Base-by-base conservation (phyloP, 2,329 filamentous ascomycete genomes). In the Trichophaea hybrida region DNA sequence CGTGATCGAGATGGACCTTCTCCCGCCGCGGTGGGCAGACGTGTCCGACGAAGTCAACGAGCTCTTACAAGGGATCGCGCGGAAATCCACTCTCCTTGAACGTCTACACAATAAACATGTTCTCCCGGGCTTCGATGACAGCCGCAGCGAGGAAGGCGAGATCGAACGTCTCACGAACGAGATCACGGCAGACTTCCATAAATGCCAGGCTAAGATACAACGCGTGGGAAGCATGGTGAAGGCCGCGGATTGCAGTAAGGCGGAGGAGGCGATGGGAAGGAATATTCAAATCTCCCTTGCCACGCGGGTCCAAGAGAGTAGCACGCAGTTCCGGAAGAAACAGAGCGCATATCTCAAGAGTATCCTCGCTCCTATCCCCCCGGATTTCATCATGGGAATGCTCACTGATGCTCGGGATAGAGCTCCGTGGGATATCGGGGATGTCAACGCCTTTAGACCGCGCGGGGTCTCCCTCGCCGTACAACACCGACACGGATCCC, bases 101-200 rank as follows among this genome's bases (percentile, higher is more conserved):
- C 88, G 90, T 70, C 77, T 98, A 63, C 93, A 98, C 72, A 89
- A 95, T 74, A 97, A 97, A 72, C 93, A 98, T 73, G 86, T 98
- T 48, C 78, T 98, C 12, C 93, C 93, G 0, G 90, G 91, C 33
- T 98, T 98, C 74, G 89, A 97, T 70, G 93, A 98, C 69, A 80
- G 88, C 46, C 93, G 95, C 74, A 84, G 78, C 71, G 93, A 98
- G 72, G 93, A 97, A 74, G 76, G 80, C 55, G 84, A 94, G 70
- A 98, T 98, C 69, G 93, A 98, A 75, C 77, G 78, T 63, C 76
- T 97, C 69, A 98, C 93, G 0, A 88, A 94, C 73, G 81, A 86
- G 62, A 93, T 98, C 69, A 98, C 93, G 1, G 81, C 82, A 62
- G 81, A 81, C 48, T 98, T 98, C 70, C 89, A 95, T 69, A 81